Evolutionary conservation across 306 rosid genomes (phyloP).

Genomic region (Cucurbita maxima): DNA sequence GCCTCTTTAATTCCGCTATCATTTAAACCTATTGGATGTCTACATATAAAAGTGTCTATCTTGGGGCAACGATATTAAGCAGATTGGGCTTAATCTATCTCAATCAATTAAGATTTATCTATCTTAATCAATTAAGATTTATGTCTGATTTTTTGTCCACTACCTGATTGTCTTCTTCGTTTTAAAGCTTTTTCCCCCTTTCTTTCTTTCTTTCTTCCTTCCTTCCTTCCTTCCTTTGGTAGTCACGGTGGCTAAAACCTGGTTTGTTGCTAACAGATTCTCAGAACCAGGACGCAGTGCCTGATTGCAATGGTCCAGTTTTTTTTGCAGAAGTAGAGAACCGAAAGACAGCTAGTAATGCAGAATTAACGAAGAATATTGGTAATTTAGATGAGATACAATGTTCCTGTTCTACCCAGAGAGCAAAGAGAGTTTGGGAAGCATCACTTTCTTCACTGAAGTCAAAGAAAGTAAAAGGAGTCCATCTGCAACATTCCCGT

Average conservation of each 20-base stretch:
- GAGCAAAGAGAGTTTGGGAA: slow-evolving; percentile 62
- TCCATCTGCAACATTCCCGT: slow-evolving; percentile 34
- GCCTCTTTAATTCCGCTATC: neutral
- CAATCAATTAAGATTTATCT: neutral
- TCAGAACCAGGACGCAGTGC: slow-evolving; percentile 15
- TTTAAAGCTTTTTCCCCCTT: neutral
- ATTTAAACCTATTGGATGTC: neutral
- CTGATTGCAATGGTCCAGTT: slow-evolving; percentile 12
- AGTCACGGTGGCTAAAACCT: neutral
- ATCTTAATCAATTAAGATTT: neutral
- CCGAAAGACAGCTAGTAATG: slow-evolving; percentile 11
- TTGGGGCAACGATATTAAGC: neutral
- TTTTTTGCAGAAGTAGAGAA: slow-evolving; percentile 17
- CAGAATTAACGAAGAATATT: slow-evolving; percentile 17
- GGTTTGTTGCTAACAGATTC: slow-evolving; percentile 17
- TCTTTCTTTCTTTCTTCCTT: too few relatives aligned
- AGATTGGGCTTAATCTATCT: neutral
- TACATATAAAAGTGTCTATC: neutral
- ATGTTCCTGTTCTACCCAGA: slow-evolving; percentile 33
- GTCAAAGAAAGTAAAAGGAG: slow-evolving; percentile 80
- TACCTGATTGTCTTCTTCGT: neutral
- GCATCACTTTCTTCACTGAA: slow-evolving; percentile 72
- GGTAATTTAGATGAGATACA: slow-evolving; percentile 16
- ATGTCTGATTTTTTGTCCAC: neutral
- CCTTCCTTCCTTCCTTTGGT: neutral